phyloP scores from a whole-genome alignment of 2,329 filamentous ascomycete genomes.

The Monilinia polystroma region DNA sequence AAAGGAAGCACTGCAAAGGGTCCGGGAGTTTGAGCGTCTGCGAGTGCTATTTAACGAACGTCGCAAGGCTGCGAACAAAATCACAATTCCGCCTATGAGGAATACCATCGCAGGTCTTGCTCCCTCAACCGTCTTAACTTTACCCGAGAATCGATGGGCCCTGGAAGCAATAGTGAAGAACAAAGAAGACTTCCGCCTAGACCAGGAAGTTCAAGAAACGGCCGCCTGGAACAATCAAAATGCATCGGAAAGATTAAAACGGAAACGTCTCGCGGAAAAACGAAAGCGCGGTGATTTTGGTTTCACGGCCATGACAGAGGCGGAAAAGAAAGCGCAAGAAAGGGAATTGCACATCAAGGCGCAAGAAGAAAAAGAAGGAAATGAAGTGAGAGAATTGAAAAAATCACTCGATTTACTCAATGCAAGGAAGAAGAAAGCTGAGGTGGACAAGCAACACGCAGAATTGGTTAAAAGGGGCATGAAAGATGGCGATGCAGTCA shows the following conservation, averaged over 20 bases:
- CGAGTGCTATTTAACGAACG: neutral
- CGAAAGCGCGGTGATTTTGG: neutral
- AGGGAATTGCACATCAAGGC: neutral
- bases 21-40: conserved; percentile 8
- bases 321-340: neutral
- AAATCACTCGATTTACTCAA: neutral
- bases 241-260: conserved; percentile 12
- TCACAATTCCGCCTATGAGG: neutral
- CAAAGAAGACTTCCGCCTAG: neutral
- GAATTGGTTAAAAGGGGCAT: neutral
- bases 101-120: conserved; percentile 11
- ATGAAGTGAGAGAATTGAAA: neutral
- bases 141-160: conserved; percentile 5
- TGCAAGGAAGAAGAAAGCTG: neutral
- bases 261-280: neutral
- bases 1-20: neutral
- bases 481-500: neutral
- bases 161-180: conserved; percentile 6
- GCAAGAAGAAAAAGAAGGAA: neutral
- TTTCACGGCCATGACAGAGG: neutral
- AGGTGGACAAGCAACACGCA: neutral
- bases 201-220: neutral
- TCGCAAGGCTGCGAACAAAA: neutral
- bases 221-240: neutral
- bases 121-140: neutral